phyloP scores from a whole-genome alignment of 441 rosid genomes.

The Geranium incanum region DNA sequence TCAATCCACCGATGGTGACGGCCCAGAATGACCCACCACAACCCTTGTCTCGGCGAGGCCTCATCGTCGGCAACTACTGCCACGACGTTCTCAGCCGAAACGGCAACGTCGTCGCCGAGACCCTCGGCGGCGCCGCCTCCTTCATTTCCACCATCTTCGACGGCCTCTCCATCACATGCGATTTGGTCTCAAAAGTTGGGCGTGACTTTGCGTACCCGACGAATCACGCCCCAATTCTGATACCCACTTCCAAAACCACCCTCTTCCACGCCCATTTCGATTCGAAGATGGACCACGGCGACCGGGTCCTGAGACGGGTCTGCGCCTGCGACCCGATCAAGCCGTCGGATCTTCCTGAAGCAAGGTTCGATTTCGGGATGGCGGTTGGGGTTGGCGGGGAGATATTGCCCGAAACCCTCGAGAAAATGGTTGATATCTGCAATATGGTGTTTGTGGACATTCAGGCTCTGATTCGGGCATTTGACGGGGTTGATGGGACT shows the following conservation, averaged over 20 bases:
- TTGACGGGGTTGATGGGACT: constrained; percentile 46
- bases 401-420: constrained; percentile 68
- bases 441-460: constrained; percentile 62
- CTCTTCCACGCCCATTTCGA: constrained; percentile 74
- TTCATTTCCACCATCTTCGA: not conserved
- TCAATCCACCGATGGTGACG: not conserved
- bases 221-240: constrained; percentile 32
- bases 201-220: constrained; percentile 51
- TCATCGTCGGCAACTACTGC: constrained; percentile 5
- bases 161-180: not conserved
- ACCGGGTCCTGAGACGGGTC: constrained; percentile 63
- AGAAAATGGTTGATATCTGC: constrained; percentile 63
- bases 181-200: constrained; percentile 61
- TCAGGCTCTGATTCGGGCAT: constrained; percentile 65
- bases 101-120: not conserved
- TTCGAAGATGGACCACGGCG: constrained; percentile 36
- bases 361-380: constrained; percentile 59
- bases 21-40: not conserved
- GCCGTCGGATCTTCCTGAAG: constrained; percentile 55
- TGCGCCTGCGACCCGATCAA: constrained; percentile 56
- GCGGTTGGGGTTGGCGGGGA: constrained; percentile 94
- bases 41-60: not conserved
- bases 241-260: constrained; percentile 43
- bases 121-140: constrained; percentile 11
- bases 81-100: not conserved